A percentile compares a stretch with the other conserved stretches of the same genome.
Conservation (phyloP, 2,329 filamentous ascomycete species). For the Fusarium falciforme region DNA sequence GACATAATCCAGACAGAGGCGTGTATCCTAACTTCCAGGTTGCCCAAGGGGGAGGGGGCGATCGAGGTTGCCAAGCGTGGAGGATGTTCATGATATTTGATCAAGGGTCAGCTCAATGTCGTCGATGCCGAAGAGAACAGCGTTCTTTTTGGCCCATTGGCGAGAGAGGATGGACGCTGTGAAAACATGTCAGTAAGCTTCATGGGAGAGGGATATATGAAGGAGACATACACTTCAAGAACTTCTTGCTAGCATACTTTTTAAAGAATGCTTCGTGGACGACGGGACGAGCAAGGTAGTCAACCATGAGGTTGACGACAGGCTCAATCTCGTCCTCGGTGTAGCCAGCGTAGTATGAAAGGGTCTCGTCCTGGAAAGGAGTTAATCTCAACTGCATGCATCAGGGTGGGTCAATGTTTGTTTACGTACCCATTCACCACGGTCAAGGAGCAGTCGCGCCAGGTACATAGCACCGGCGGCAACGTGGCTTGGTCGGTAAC, state of each 20-base stretch:
- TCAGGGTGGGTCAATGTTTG: background rate
- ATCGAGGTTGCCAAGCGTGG: constrained; percentile 20
- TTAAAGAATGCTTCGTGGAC: constrained; percentile 98
- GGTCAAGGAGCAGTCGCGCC: constrained; percentile 87
- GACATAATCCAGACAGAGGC: constrained; percentile 47
- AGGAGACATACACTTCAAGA: constrained; percentile 86
- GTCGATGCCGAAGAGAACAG: constrained; percentile 64
- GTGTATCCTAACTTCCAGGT: constrained; percentile 45
- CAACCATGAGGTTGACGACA: constrained; percentile 93
- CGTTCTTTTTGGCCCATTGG: constrained; percentile 91
- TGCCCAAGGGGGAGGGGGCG: constrained; percentile 21
- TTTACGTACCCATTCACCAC: constrained; percentile 87
- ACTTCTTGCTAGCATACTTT: constrained; percentile 99
- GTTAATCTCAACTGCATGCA: constrained; percentile 44
- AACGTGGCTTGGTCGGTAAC: constrained; percentile 87
- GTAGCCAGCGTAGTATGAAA: constrained; percentile 93
- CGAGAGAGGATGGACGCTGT: constrained; percentile 90
- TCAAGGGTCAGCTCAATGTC: constrained; percentile 63
- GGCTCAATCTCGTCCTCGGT: constrained; percentile 92
- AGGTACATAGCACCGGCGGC: constrained; percentile 96
- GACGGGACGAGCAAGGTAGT: constrained; percentile 92
- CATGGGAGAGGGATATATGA: background rate
- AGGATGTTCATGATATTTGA: constrained; percentile 52
- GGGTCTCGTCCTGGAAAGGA: constrained; percentile 75
- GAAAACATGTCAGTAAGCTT: constrained; percentile 25